These are phyloP conservation scores for Trichosporon sp. DNA, from an alignment of 1,284 basidiomycete species.

Conservation along the genomic window DNA sequence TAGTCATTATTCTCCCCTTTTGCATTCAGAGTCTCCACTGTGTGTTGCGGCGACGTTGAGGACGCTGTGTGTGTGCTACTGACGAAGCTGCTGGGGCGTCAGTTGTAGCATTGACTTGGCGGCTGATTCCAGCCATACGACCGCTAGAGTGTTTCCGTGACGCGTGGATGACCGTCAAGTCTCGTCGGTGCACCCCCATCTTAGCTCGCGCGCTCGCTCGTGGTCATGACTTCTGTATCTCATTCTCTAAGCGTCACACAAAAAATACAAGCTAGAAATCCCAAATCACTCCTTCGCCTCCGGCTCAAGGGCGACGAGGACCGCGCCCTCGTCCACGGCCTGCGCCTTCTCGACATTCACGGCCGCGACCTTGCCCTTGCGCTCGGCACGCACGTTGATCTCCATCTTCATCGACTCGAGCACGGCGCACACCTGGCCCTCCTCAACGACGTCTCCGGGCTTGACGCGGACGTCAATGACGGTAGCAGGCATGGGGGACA, in stretches of 20 bases:
- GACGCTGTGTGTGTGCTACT: background rate
- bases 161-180: too few species aligned
- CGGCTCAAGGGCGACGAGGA: constrained; percentile 63
- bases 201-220: too few species aligned
- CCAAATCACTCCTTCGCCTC: constrained; percentile 12
- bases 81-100: too few species aligned
- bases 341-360: constrained; percentile 78
- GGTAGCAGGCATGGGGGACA: constrained; percentile 81
- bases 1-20: constrained; percentile 8
- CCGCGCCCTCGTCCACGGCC: constrained; percentile 83
- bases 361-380: constrained; percentile 67
- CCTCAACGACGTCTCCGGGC: constrained; percentile 73
- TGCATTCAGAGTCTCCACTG: background rate
- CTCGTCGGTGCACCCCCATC: too few species aligned
- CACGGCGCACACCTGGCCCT: constrained; percentile 77
- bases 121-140: too few species aligned
- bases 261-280: background rate
- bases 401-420: constrained; percentile 97
- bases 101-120: too few species aligned
- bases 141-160: too few species aligned
- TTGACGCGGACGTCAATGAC: constrained; percentile 81
- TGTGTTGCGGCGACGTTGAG: background rate
- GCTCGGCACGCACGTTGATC: constrained; percentile 74
- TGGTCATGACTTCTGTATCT: background rate
- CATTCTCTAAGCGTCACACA: background rate